A percentile compares a stretch with the other conserved stretches of the same genome.
Evolutionary conservation across 1,284 basidiomycete species (phyloP).

Genomic region (Boletellus sp.): DNA sequence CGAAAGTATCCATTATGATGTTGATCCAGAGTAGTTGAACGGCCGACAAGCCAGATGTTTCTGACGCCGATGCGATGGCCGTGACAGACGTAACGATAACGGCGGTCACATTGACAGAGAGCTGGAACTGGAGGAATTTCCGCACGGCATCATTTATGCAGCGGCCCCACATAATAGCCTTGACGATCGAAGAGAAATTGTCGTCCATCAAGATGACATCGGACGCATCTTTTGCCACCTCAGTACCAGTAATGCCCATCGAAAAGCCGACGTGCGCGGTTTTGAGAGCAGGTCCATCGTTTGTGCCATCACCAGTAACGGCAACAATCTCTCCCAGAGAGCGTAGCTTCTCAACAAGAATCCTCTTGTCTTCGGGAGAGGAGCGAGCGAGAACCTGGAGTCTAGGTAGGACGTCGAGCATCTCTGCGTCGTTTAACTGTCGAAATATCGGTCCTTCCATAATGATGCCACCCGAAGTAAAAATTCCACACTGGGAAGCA

Average conservation of each 20-base stretch:
- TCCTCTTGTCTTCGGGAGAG: constrained; percentile 94
- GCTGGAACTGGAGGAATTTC: constrained; percentile 98
- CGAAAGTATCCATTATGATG: constrained; percentile 97
- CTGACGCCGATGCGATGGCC: constrained; percentile 75
- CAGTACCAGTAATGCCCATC: constrained; percentile 98
- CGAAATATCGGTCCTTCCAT: constrained; percentile 92
- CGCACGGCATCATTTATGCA: constrained; percentile 97
- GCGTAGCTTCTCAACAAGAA: constrained; percentile 88
- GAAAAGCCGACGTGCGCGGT: constrained; percentile 92
- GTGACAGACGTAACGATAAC: constrained; percentile 93
- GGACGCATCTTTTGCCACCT: constrained; percentile 98
- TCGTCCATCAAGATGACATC: constrained; percentile 99
- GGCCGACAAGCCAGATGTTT: constrained; percentile 85
- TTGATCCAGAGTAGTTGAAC: constrained; percentile 98
- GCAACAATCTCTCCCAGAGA: constrained; percentile 89
- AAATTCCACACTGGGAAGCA: constrained; percentile 93
- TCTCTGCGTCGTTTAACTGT: constrained; percentile 51
- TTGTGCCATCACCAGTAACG: constrained; percentile 97
- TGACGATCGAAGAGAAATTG: constrained; percentile 94
- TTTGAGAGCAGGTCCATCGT: constrained; percentile 96
- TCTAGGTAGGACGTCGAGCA: constrained; percentile 63
- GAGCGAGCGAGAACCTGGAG: constrained; percentile 89
- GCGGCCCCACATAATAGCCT: constrained; percentile 98
- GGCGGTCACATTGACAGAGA: constrained; percentile 94
- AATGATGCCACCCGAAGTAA: constrained; percentile 86